Evolutionary conservation across 495 filamentous ascomycete genomes (phyloP), one percentile per base, ranked within the genome.

Genomic region (Ascobolus immersus): DNA sequence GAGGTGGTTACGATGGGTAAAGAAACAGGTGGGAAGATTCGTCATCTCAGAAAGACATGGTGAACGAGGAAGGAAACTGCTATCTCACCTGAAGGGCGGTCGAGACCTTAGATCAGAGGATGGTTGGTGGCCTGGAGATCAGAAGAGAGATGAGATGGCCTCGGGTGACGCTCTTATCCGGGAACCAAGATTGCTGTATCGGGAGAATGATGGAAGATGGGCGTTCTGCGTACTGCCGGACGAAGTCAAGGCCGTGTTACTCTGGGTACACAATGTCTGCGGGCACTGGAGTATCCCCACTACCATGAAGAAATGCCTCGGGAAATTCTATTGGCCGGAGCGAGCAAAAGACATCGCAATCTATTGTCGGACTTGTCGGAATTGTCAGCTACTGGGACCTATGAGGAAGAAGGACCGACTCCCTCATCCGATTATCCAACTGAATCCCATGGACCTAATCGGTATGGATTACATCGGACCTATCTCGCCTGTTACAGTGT

Each of bases 381-480:
- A 4, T 4, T 41, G 39, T 10, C 39, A 41, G 5, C 32, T 14
- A 9, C 13, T 41, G 2, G 34, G 39, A 9, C 39, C 23, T 0
- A 9, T 41, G 0, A 7, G 15, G 2, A 7, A 21, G 2, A 37
- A 27, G 28, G 14, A 14, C 10, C 18, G 27, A 4, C 21, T 17
- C 4, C 13, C 32, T 0, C 13, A 25, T 1, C 34, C 34, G 0
- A 41, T 37, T 1, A 10, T 41, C 2, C 28, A 36, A 6, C 25
- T 37, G 5, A 22, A 41, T 5, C 34, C 30, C 3, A n/a, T 41
- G 9, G 39, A 41, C 8, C 4, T 38, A 9, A n/a, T 18, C 12
- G 39, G 29, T 10, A 32, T 41, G 10, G 19, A 37, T 20, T 41
- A 27, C 15, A 21, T 35, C 1, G 33, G 22, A 1, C 33, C 18